Percentiles rank a stretch among this genome's conserved stretches.
Conservation (phyloP, 257 asterid species). For the Echites panduratus region DNA sequence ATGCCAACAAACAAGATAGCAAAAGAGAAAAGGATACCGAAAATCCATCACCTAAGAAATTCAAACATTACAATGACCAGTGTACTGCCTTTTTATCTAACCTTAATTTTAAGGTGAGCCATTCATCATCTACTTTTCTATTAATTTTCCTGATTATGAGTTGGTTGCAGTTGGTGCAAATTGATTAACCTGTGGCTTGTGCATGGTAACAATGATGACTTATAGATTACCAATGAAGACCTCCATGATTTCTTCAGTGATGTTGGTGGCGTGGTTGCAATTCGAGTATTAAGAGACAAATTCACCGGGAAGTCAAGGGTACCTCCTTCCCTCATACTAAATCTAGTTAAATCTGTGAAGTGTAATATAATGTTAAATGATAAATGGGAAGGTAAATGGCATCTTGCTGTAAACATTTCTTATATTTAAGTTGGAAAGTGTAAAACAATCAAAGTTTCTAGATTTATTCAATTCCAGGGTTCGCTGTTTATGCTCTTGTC, state of each 20-base stretch:
- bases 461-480: neutral
- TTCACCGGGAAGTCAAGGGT: conserved; percentile 83
- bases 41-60: conserved; percentile 39
- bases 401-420: neutral
- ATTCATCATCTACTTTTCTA: neutral
- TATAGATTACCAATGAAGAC: conserved; percentile 63
- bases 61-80: conserved; percentile 54
- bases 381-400: neutral
- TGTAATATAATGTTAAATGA: neutral
- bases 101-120: conserved; percentile 56
- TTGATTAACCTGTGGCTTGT: conserved; percentile 1
- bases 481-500: neutral
- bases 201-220: conserved; percentile 11
- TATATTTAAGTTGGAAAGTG: neutral
- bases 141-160: neutral
- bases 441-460: neutral
- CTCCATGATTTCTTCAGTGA: conserved; percentile 67
- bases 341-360: neutral
- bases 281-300: conserved; percentile 75
- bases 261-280: conserved; percentile 80
- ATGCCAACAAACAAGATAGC: conserved; percentile 28
- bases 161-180: conserved; percentile 1
- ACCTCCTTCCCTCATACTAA: conserved; percentile 22
- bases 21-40: conserved; percentile 35
- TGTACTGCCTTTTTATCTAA: conserved; percentile 90